phyloP scores from a whole-genome alignment of 768 basidiomycete genomes.

The Holtermannia corniformis region DNA sequence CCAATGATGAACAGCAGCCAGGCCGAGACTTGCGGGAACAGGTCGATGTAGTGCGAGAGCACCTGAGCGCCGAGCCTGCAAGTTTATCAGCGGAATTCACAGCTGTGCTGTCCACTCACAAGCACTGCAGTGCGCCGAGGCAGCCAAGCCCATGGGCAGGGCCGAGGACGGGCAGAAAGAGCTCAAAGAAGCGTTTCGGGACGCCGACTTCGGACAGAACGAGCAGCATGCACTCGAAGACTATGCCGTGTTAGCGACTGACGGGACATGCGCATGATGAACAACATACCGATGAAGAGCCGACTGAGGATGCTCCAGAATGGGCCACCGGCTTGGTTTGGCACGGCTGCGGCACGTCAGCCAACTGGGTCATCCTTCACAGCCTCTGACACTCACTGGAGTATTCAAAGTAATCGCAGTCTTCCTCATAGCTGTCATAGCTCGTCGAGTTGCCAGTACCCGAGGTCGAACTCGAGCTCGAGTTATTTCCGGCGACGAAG shows the following conservation, averaged over 20 bases:
- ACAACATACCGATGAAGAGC: slow-evolving; percentile 55
- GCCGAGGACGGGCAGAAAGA: slow-evolving; percentile 79
- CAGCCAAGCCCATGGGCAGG: slow-evolving; percentile 74
- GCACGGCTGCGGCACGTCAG: slow-evolving; percentile 54
- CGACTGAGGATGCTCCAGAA: slow-evolving; percentile 88
- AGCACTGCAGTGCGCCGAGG: slow-evolving; percentile 74
- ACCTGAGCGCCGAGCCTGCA: slow-evolving; percentile 49
- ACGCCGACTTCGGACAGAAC: slow-evolving; percentile 74
- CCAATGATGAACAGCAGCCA: slow-evolving; percentile 88
- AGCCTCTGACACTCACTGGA: slow-evolving; percentile 3
- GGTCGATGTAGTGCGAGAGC: slow-evolving; percentile 59
- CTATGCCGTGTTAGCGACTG: slow-evolving; percentile 6
- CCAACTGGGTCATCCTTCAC: neutral
- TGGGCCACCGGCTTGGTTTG: slow-evolving; percentile 77
- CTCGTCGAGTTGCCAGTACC: slow-evolving; percentile 1
- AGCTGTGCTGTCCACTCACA: slow-evolving; percentile 48
- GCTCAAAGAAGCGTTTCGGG: slow-evolving; percentile 58
- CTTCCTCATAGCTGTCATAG: slow-evolving; percentile 34
- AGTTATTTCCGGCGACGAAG: too few relatives aligned
- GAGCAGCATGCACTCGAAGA: slow-evolving; percentile 71
- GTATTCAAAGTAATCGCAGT: slow-evolving; percentile 72
- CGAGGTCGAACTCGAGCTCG: slow-evolving; percentile 6
- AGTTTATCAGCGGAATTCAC: neutral
- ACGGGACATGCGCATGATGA: neutral
- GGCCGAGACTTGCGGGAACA: slow-evolving; percentile 79